These are phyloP conservation scores for Fraxinus latifolia DNA, from an alignment of 305 asterid species.

Conservation along the genomic window DNA sequence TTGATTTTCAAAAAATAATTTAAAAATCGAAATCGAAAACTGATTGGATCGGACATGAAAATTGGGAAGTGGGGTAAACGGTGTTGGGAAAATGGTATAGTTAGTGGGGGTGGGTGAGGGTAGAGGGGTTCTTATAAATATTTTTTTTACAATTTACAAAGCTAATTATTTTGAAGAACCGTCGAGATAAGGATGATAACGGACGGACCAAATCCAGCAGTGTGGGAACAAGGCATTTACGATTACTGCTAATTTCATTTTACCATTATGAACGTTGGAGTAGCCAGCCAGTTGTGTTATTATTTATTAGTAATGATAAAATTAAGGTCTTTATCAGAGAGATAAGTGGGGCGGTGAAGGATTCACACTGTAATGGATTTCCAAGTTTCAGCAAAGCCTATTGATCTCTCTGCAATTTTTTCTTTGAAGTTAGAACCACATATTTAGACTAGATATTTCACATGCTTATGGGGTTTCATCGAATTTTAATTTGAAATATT, in stretches of 20 bases:
- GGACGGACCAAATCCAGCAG: neutral
- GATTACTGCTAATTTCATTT: neutral
- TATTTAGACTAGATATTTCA: neutral
- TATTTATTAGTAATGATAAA: neutral
- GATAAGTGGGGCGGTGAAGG: neutral
- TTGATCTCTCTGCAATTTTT: neutral
- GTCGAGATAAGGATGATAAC: neutral
- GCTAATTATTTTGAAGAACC: neutral
- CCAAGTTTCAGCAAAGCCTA: neutral
- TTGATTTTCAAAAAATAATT: too few species aligned
- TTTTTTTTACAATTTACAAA: neutral
- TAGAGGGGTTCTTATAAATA: neutral
- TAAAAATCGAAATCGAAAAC: too few species aligned
- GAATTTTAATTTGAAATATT: too few species aligned
- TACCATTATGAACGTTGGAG: neutral
- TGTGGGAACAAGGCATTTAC: neutral
- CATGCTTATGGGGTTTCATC: neutral
- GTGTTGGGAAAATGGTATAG: neutral
- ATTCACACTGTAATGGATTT: neutral
- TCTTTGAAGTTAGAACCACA: neutral
- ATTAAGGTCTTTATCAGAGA: neutral
- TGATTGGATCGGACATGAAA: neutral
- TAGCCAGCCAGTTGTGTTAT: neutral
- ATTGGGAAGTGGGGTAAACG: neutral
- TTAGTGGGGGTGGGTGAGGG: neutral